Percentiles rank a stretch among this genome's conserved stretches.
phyloP scores from a whole-genome alignment of 2,329 filamentous ascomycete genomes.

The Gaeumannomyces tritici region DNA sequence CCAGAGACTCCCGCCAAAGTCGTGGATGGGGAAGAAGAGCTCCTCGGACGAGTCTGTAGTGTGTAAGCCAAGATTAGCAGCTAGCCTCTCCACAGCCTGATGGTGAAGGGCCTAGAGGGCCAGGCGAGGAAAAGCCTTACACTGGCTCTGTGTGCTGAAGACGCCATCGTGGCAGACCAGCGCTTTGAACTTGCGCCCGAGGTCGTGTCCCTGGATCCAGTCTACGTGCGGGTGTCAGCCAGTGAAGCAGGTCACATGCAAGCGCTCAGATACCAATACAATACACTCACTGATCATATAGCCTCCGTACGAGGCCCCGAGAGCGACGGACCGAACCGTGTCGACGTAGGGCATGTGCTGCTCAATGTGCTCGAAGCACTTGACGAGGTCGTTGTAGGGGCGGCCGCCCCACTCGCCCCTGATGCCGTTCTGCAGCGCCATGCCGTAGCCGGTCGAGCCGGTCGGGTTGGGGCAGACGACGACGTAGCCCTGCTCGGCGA shows the following conservation, averaged over 20 bases:
- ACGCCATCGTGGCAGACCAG: conserved; percentile 84
- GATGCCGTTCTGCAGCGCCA: conserved; percentile 69
- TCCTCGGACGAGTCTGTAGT: conserved; percentile 44
- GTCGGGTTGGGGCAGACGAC: conserved; percentile 77
- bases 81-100: neutral
- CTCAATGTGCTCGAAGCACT: conserved; percentile 66
- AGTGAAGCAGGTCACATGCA: neutral
- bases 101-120: neutral
- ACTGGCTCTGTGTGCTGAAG: conserved; percentile 61
- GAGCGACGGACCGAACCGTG: conserved; percentile 56
- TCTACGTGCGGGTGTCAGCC: conserved; percentile 27
- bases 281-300: conserved; percentile 57
- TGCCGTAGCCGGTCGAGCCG: conserved; percentile 74
- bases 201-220: conserved; percentile 81
- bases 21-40: conserved; percentile 61
- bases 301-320: conserved; percentile 67
- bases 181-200: conserved; percentile 79
- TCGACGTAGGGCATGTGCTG: conserved; percentile 60
- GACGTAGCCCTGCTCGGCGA: conserved; percentile 80
- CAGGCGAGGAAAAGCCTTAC: conserved; percentile 17
- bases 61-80: neutral
- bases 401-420: conserved; percentile 72
- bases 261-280: too few relatives aligned
- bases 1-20: conserved; percentile 54
- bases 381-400: conserved; percentile 75